phyloP scores from a whole-genome alignment of 306 rosid species.

The Rubus idaeus region DNA sequence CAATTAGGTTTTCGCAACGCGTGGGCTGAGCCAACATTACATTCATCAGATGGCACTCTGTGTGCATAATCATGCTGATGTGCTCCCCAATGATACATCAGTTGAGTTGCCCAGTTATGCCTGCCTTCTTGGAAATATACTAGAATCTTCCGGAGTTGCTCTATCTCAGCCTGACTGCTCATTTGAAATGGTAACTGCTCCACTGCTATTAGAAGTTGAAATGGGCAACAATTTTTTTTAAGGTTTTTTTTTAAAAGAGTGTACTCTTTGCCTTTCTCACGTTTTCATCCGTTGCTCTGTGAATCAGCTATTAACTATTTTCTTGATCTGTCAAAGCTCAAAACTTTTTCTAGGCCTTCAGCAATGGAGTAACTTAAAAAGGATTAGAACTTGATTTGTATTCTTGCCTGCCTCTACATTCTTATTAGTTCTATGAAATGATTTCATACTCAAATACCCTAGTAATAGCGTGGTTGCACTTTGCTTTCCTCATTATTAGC shows the following conservation, averaged over 20 bases:
- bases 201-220: background rate
- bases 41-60: conserved; percentile 74
- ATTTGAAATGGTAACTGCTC: conserved; percentile 64
- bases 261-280: background rate
- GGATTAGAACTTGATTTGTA: background rate
- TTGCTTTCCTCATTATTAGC: background rate
- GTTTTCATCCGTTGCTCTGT: background rate
- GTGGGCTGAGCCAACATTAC: conserved; percentile 63
- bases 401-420: background rate
- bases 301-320: background rate
- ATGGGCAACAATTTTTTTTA: background rate
- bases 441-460: background rate
- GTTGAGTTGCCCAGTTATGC: conserved; percentile 82
- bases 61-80: conserved; percentile 58
- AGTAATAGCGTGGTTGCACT: background rate
- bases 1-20: conserved; percentile 58
- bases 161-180: conserved; percentile 79
- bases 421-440: background rate
- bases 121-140: conserved; percentile 90
- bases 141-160: conserved; percentile 76
- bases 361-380: background rate
- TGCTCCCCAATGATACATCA: conserved; percentile 74
- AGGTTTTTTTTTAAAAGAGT: background rate
- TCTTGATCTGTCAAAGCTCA: conserved; percentile 1
- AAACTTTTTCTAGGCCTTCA: background rate